These are phyloP conservation scores for Phytophthora fragariaefolia DNA, from an alignment of 352 stramenopile species.

Conservation along the genomic window DNA sequence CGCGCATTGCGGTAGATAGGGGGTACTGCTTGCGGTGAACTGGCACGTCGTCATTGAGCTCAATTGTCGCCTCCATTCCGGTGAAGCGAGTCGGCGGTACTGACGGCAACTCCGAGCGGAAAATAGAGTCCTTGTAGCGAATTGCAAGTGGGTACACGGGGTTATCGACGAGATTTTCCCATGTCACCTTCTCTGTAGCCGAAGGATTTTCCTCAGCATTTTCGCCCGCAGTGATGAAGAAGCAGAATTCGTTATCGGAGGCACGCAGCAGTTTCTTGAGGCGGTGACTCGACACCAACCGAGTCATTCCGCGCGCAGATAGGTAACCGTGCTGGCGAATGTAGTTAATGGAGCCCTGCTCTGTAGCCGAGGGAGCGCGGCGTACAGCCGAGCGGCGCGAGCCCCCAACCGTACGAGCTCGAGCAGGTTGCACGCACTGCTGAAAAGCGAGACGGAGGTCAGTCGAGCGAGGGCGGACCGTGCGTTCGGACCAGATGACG, in stretches of 20 bases:
- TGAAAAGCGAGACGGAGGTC: neutral
- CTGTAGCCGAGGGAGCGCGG: neutral
- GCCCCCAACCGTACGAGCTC: neutral
- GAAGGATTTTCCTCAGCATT: neutral
- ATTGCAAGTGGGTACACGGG: slow-evolving; percentile 4
- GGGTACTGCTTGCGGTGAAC: slow-evolving; percentile 1
- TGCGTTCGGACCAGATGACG: neutral
- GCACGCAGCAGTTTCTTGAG: neutral
- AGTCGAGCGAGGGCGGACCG: neutral
- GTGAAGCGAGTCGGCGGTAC: neutral
- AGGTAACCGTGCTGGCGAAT: neutral
- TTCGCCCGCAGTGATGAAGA: slow-evolving; percentile 1
- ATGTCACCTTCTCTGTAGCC: neutral
- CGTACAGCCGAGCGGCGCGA: neutral
- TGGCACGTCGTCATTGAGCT: neutral
- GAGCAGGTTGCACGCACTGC: neutral
- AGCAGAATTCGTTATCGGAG: slow-evolving; percentile 14
- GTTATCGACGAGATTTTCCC: neutral
- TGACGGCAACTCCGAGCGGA: slow-evolving; percentile 6
- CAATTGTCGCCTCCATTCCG: slow-evolving; percentile 7
- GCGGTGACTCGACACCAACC: slow-evolving; percentile 1
- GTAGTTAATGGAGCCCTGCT: neutral
- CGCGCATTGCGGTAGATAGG: neutral
- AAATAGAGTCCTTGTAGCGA: slow-evolving; percentile 1
- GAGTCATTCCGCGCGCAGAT: neutral